Evolutionary conservation across 2,329 filamentous ascomycete genomes (phyloP), one percentile per base, ranked within the genome.

Genomic region (Trichoderma sp.): DNA sequence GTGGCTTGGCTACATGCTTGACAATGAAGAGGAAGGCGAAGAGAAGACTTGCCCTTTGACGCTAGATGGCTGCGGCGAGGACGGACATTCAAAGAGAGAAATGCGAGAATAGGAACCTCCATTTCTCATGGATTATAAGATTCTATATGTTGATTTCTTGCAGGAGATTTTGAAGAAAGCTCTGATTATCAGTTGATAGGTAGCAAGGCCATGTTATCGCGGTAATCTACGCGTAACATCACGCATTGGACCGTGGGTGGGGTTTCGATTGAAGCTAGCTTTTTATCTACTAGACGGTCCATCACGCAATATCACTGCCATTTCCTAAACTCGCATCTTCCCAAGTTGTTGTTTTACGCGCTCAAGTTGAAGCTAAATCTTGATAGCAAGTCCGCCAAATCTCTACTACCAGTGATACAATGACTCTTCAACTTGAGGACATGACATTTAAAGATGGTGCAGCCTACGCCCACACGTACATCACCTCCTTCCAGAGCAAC

Each of bases 11-110:
- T 65, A 65, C 26, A n/a, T 65, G 18, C 55, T 43, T 32, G 34
- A 37, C 30, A 10, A 37, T 13, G 13, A 24, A 5, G 16, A 11
- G 6, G 58, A 39, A 64, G 60, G 21, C 11, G 61, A 18, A 11
- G n/a, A 56, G 30, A 34, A 34, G 32, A 34, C 11, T 14, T 65
- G 61, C n/a, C 61, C 61, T 7, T 24, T 65, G 30, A n/a, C 2
- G 7, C 21, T 65, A 5, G 32, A 21, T 32, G 61, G 51, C 21
- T 65, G 61, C 2, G 61, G 51, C 6, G 51, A 43, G 1, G 18
- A 65, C 8, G 51, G 61, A 24, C 61, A 65, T 37, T 43, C 61
- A 30, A 65, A 21, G 34, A n/a, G 13, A 55, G 61, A 65, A 51
- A 39, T 65, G 34, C 4, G 43, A 26, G 32, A 43, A 55, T 65